Percentiles rank a stretch among this genome's conserved stretches.
phyloP scores from a whole-genome alignment of 306 rosid species.

The Dryas drummondii region DNA sequence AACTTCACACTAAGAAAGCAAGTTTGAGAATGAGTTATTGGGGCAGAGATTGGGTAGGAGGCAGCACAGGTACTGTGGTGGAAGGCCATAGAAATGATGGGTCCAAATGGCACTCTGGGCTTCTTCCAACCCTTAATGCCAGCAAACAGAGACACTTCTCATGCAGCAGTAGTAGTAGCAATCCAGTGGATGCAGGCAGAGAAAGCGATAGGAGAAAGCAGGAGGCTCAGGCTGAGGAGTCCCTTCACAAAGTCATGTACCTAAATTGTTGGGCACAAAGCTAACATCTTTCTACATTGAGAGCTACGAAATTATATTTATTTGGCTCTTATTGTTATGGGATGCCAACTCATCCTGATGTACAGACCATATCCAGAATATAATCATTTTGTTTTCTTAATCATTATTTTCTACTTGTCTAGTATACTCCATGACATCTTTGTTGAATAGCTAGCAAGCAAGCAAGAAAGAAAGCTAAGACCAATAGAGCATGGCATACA shows the following conservation, averaged over 20 bases:
- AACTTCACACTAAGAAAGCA: not conserved
- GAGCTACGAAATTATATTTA: too few relatives aligned
- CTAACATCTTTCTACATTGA: not conserved
- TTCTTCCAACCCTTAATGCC: not conserved
- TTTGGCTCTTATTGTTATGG: too few relatives aligned
- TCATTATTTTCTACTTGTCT: too few relatives aligned
- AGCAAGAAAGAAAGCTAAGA: too few relatives aligned
- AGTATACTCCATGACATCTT: too few relatives aligned
- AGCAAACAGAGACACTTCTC: not conserved
- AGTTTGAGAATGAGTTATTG: conserved; percentile 7
- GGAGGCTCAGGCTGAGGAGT: conserved; percentile 20
- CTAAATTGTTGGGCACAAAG: conserved; percentile 29
- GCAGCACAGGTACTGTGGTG: not conserved
- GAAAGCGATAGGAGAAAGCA: not conserved
- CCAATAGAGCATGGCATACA: too few relatives aligned
- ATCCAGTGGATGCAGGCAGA: not conserved
- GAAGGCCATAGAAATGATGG: not conserved
- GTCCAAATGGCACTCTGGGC: too few relatives aligned
- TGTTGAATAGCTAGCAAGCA: too few relatives aligned
- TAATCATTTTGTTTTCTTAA: too few relatives aligned
- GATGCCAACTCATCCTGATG: too few relatives aligned
- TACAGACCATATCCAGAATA: too few relatives aligned
- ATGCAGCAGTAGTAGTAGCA: not conserved
- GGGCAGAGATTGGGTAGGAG: not conserved
- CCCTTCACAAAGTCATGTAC: conserved; percentile 35